Conservation (phyloP, 2,329 filamentous ascomycete species). For the Calcarisporium arbuscula region DNA sequence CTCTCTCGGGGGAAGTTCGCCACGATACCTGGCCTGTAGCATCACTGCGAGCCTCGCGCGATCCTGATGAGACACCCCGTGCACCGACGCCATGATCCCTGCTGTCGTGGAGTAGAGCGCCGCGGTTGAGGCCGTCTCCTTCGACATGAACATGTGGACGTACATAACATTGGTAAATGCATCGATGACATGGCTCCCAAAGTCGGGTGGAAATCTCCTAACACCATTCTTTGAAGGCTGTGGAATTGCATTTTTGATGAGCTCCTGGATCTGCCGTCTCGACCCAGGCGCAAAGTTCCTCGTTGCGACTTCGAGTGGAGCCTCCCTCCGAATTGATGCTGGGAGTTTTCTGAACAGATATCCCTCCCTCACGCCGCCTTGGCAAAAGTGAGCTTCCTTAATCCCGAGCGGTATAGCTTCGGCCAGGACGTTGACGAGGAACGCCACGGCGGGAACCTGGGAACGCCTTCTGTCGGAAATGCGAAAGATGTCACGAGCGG, state of each 20-base stretch:
- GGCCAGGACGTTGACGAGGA: constrained; percentile 57
- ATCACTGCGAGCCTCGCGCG: constrained; percentile 55
- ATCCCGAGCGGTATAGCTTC: constrained; percentile 54
- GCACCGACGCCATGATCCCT: constrained; percentile 53
- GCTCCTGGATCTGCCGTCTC: constrained; percentile 34
- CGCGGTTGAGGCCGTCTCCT: constrained; percentile 49
- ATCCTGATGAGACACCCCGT: constrained; percentile 56
- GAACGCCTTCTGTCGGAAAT: constrained; percentile 58
- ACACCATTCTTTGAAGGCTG: constrained; percentile 15
- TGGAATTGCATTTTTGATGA: constrained; percentile 45
- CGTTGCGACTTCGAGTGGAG: constrained; percentile 57
- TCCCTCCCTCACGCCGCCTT: constrained; percentile 65
- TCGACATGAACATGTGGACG: constrained; percentile 41
- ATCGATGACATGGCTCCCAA: constrained; percentile 41
- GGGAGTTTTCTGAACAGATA: constrained; percentile 52
- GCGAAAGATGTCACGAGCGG: constrained; percentile 44
- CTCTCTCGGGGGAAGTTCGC: constrained; percentile 54
- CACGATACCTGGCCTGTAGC: constrained; percentile 58
- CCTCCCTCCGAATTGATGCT: constrained; percentile 38
- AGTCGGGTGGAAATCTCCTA: constrained; percentile 27
- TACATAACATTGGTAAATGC: constrained; percentile 56
- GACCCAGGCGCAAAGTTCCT: constrained; percentile 43
- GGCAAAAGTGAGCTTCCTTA: constrained; percentile 59
- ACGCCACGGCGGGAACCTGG: constrained; percentile 63
- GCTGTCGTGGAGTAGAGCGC: constrained; percentile 59